phyloP scores from a whole-genome alignment of 805 yeast genomes.

The Candida boidinii region DNA sequence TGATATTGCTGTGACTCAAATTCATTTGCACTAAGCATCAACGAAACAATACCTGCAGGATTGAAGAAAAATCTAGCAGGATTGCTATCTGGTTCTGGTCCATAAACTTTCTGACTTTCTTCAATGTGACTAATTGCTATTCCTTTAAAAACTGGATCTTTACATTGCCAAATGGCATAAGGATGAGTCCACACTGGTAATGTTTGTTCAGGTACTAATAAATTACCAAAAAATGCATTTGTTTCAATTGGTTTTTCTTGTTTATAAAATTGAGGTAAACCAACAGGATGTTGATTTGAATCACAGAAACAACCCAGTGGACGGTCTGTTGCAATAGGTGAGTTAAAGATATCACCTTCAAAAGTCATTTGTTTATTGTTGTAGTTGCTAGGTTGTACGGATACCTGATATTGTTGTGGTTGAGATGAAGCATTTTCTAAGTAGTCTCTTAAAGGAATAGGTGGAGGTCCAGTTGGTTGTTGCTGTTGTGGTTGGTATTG shows the following conservation, averaged over 20 bases:
- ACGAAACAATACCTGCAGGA: constrained; percentile 60
- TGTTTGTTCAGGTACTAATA: constrained; percentile 57
- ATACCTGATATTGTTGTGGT: not conserved
- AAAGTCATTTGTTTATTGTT: not conserved
- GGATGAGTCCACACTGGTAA: constrained; percentile 79
- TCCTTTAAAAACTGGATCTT: constrained; percentile 36
- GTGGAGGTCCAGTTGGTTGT: constrained; percentile 7
- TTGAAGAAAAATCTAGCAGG: constrained; percentile 46
- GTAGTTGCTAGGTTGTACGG: not conserved
- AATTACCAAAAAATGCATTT: constrained; percentile 71
- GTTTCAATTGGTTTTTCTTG: constrained; percentile 53
- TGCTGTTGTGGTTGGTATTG: not conserved
- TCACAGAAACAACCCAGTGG: constrained; percentile 14
- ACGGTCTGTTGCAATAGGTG: constrained; percentile 11
- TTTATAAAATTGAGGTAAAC: constrained; percentile 41
- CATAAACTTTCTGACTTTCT: constrained; percentile 55
- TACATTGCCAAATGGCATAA: constrained; percentile 61
- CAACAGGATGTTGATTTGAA: constrained; percentile 64
- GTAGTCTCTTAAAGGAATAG: constrained; percentile 18
- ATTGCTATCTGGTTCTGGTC: constrained; percentile 46
- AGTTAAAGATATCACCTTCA: constrained; percentile 11
- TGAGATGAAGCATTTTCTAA: not conserved
- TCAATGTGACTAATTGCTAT: constrained; percentile 60
- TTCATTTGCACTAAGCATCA: constrained; percentile 40
- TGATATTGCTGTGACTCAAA: constrained; percentile 20